Conservation (phyloP, 805 yeast genomes). For the Saturnispora zaruensis region DNA sequence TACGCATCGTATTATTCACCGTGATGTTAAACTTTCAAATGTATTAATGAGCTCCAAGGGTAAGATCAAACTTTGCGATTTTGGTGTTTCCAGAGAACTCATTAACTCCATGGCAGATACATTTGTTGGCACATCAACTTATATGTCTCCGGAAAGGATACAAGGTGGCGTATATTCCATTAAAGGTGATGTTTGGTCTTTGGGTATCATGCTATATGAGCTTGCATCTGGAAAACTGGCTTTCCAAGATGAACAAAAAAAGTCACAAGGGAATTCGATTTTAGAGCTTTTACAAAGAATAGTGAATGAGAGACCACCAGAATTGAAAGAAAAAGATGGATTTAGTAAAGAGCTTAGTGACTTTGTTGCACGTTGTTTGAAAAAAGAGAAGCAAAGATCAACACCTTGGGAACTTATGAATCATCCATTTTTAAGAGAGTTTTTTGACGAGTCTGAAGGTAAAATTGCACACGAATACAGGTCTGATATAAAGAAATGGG, state of each 20-base stretch:
- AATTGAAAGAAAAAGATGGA: conserved; percentile 37
- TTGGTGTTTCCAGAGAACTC: conserved; percentile 90
- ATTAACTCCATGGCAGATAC: conserved; percentile 95
- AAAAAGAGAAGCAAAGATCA: conserved; percentile 65
- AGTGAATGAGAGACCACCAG: conserved; percentile 88
- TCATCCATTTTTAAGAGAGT: conserved; percentile 27
- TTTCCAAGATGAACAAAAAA: conserved; percentile 42
- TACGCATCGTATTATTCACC: conserved; percentile 79
- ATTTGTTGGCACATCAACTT: conserved; percentile 95
- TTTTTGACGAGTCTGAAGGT: conserved; percentile 22
- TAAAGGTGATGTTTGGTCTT: conserved; percentile 96
- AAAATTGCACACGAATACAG: conserved; percentile 19
- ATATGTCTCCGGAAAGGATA: conserved; percentile 96
- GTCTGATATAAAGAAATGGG: conserved; percentile 28
- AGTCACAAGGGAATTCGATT: conserved; percentile 54
- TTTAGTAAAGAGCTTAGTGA: conserved; percentile 46
- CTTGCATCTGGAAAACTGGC: conserved; percentile 81
- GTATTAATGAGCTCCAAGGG: conserved; percentile 83
- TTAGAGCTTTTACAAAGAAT: conserved; percentile 85
- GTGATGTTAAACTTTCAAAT: conserved; percentile 95
- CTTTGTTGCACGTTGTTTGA: conserved; percentile 67
- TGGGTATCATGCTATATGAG: conserved; percentile 85
- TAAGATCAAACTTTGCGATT: conserved; percentile 86
- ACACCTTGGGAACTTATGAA: conserved; percentile 62
- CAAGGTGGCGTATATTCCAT: conserved; percentile 91